Percentiles rank a stretch among this genome's conserved stretches.
Conservation (phyloP, 345 rosid genomes). For the Hibiscus tridactylites region DNA sequence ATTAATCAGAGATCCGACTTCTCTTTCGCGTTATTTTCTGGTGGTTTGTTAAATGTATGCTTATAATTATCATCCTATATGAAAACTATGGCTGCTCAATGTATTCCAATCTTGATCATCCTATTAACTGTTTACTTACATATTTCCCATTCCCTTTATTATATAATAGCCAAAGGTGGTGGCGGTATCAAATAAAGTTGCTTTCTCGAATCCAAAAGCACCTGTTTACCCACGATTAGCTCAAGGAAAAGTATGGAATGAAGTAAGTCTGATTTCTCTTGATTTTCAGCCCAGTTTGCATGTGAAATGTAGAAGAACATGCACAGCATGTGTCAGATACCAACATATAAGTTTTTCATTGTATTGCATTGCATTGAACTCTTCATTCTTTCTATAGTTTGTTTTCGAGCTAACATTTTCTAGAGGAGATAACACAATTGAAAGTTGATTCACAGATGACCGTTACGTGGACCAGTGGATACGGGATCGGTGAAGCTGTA, state of each 20-base stretch:
- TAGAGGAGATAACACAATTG: neutral
- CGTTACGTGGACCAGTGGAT: constrained; percentile 78
- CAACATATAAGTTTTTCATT: neutral
- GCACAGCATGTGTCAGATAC: neutral
- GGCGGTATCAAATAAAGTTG: constrained; percentile 48
- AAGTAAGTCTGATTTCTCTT: constrained; percentile 31
- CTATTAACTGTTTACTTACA: neutral
- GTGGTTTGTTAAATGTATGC: constrained; percentile 43
- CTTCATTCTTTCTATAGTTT: neutral
- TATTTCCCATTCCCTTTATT: neutral
- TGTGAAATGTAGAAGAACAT: neutral
- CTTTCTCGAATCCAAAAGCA: constrained; percentile 53
- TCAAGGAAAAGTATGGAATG: constrained; percentile 64
- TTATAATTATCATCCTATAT: neutral
- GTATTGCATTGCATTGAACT: neutral
- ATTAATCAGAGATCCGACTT: constrained; percentile 74
- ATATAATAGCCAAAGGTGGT: constrained; percentile 54
- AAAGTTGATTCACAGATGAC: constrained; percentile 44
- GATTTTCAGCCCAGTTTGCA: neutral
- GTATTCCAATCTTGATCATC: neutral
- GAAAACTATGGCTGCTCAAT: neutral
- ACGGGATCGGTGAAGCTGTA: constrained; percentile 41
- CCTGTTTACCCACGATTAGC: constrained; percentile 69
- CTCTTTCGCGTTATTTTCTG: constrained; percentile 53
- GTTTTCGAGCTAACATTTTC: neutral